Percentiles rank a stretch among this genome's conserved stretches.
Evolutionary conservation across 2,329 filamentous ascomycete species (phyloP).

Genomic region (Fusarium denticulatum): DNA sequence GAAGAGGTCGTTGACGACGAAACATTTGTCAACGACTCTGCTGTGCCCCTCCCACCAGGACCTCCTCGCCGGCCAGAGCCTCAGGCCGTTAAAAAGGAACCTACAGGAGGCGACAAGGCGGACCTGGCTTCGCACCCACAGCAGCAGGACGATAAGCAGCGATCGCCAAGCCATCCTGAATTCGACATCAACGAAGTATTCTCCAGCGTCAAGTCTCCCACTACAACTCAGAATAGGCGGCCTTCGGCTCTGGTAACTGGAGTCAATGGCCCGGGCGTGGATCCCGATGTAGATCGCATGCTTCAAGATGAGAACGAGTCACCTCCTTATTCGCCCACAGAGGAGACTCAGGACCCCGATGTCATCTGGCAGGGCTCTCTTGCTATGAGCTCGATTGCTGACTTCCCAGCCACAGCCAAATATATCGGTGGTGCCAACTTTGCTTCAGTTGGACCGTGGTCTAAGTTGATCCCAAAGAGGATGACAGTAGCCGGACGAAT

Average conservation of each 20-base stretch:
- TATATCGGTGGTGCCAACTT: constrained; percentile 88
- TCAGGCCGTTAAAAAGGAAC: constrained; percentile 51
- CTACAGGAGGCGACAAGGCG: constrained; percentile 37
- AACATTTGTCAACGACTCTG: constrained; percentile 52
- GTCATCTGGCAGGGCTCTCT: constrained; percentile 82
- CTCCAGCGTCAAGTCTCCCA: constrained; percentile 81
- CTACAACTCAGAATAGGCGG: constrained; percentile 57
- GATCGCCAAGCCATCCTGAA: constrained; percentile 65
- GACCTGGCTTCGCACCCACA: constrained; percentile 46
- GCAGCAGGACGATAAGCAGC: constrained; percentile 56
- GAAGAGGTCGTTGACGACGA: constrained; percentile 90
- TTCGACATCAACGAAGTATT: constrained; percentile 92
- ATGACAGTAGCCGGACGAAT: constrained; percentile 83
- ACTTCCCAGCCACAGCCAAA: constrained; percentile 80
- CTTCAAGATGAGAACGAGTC: constrained; percentile 84
- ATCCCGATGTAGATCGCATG: constrained; percentile 90
- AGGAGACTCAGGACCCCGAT: constrained; percentile 73
- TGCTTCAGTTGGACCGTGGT: constrained; percentile 72
- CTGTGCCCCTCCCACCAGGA: constrained; percentile 43
- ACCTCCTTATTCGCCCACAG: constrained; percentile 84
- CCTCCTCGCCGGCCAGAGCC: constrained; percentile 33
- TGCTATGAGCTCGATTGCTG: constrained; percentile 79
- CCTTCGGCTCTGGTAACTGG: constrained; percentile 59
- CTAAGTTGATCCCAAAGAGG: constrained; percentile 75
- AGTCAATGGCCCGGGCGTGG: constrained; percentile 71